Percentiles rank a stretch among this genome's conserved stretches.
Conservation (phyloP, 345 rosid genomes). For the Raphanus raphanistrum region DNA sequence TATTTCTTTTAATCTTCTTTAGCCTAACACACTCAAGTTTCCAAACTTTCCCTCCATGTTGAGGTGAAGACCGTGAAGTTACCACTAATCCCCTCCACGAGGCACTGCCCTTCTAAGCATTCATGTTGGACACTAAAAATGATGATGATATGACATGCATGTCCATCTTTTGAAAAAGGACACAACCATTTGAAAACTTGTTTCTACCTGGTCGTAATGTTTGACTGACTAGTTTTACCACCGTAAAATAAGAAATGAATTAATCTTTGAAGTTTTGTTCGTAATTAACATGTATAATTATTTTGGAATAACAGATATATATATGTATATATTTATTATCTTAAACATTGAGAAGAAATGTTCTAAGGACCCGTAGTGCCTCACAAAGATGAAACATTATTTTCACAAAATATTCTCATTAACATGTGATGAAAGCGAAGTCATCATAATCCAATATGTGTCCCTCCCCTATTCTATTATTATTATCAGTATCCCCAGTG, state of each 20-base stretch:
- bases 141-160: not conserved
- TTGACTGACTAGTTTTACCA: not conserved
- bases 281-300: not conserved
- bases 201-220: not conserved
- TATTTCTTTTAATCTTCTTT: conserved; percentile 15
- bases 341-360: not conserved
- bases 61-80: not conserved
- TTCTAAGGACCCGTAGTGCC: conserved; percentile 24
- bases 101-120: not conserved
- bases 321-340: not conserved
- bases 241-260: not conserved
- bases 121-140: not conserved
- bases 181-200: not conserved
- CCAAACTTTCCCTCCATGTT: not conserved
- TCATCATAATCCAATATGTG: conserved; percentile 36
- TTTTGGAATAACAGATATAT: not conserved
- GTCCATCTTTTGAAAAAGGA: not conserved
- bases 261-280: not conserved
- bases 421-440: conserved; percentile 41
- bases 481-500: not conserved
- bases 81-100: not conserved
- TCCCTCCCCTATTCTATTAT: conserved; percentile 22
- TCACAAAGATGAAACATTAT: conserved; percentile 23
- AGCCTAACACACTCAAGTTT: conserved; percentile 22
- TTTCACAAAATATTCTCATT: conserved; percentile 18